Base-by-base conservation (phyloP, 2,329 filamentous ascomycete genomes). In the Drechslerella stenobrocha region DNA sequence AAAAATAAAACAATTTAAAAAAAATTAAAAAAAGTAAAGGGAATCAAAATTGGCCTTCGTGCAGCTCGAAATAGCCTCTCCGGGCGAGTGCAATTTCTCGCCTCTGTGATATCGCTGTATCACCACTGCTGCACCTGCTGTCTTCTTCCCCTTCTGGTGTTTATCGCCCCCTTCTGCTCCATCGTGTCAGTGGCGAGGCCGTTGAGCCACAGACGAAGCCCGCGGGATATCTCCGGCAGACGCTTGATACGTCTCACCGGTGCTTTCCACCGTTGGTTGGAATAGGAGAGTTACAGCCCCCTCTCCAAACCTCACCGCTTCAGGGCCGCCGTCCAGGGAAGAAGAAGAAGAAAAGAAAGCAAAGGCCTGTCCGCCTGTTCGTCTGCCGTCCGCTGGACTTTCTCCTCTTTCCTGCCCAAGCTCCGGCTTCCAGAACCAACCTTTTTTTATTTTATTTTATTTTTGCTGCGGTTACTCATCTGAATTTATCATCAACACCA, bases 401-500 rank as follows among this genome's bases (percentile, higher is more conserved):
- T 47, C 44, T 24, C 44, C 20, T 23, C 15, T 30, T 47, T 30
- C 15, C 28, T 26, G 9, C 9, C 22, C 13, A 26, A 8, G 44
- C 44, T 23, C 44, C 20, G 28, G 28, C 55, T 59, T 51, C 45
- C 44, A 58, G 53, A 58, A 47, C 52, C 52, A 53, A 44, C 47
- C 50, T 53, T 42, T 42, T 42, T 20, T 42, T 53, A 26, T 47
- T 11, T 26, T 42, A 20, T 40, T 22, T 40, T 50, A 48, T 30
- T 52, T 35, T 35, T 18, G 6, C 20, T n/a, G 26, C 35, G 20
- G 28, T 57, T 40, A 40, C 42, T 51, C 28, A 23, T 48, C 40
- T 13, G n/a, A 32, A 18, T 34, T 34, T 24, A 46, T 32, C 37
- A 52, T 23, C 30, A 32, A 9, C 18, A 15, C 9, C 13, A 22